phyloP scores from a whole-genome alignment of 1,139 yeast genomes.

The Pichia sp. region DNA sequence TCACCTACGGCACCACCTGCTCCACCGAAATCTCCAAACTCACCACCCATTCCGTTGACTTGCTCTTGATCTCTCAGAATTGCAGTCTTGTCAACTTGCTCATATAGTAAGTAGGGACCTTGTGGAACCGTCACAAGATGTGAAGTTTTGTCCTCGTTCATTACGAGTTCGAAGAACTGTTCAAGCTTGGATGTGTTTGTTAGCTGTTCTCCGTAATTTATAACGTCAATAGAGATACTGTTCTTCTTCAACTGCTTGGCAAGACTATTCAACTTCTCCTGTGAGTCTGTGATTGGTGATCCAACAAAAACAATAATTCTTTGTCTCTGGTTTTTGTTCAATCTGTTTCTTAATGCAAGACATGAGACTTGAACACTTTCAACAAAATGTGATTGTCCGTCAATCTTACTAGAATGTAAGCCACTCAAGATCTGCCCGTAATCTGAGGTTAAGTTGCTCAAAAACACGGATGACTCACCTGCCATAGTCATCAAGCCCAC shows the following conservation, averaged over 20 bases:
- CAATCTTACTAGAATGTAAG: constrained; percentile 71
- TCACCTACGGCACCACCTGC: constrained; percentile 42
- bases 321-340: constrained; percentile 87
- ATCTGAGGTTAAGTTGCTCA: constrained; percentile 82
- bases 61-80: constrained; percentile 54
- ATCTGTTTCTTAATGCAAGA: constrained; percentile 91
- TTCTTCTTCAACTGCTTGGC: constrained; percentile 95
- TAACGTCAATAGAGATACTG: constrained; percentile 80
- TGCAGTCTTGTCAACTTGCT: constrained; percentile 63
- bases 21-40: constrained; percentile 24
- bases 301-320: constrained; percentile 89
- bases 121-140: constrained; percentile 87
- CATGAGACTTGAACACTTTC: constrained; percentile 97
- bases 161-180: constrained; percentile 65
- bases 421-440: constrained; percentile 87
- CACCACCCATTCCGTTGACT: constrained; percentile 36
- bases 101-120: constrained; percentile 74
- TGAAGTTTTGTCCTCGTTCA: constrained; percentile 61
- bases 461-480: constrained; percentile 77
- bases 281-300: constrained; percentile 68
- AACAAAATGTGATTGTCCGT: constrained; percentile 61
- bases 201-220: constrained; percentile 88
- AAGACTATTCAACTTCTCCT: constrained; percentile 68
- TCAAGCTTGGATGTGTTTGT: constrained; percentile 74
- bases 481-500: constrained; percentile 89